These are phyloP conservation scores for Leishmania braziliensis DNA, from an alignment of 208 protist genomes.

Conservation along the genomic window DNA sequence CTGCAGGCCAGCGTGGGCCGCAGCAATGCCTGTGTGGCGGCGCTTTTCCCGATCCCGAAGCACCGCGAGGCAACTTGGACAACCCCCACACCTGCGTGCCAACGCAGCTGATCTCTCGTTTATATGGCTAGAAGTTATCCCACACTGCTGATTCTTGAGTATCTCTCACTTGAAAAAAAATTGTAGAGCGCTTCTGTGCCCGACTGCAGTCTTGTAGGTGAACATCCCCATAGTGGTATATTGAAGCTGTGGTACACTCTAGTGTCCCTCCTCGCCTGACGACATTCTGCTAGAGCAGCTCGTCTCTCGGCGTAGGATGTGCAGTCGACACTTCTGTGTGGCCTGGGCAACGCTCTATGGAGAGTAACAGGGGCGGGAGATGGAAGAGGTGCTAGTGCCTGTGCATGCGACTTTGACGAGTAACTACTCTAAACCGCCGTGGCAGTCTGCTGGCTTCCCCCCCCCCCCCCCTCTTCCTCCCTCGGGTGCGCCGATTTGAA, in stretches of 20 bases:
- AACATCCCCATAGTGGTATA: neutral
- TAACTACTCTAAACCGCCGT: neutral
- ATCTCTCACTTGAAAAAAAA: neutral
- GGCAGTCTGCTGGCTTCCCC: neutral
- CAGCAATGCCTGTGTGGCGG: slow-evolving; percentile 34
- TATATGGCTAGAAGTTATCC: neutral
- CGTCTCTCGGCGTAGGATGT: neutral
- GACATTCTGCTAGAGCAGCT: neutral
- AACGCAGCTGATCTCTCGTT: slow-evolving; percentile 30
- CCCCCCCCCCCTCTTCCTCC: neutral
- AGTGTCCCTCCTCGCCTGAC: neutral
- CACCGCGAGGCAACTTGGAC: slow-evolving; percentile 21
- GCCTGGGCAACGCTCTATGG: neutral
- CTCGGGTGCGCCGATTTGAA: neutral
- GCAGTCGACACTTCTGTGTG: neutral
- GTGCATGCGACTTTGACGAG: neutral
- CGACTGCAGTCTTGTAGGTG: neutral
- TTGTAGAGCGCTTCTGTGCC: neutral
- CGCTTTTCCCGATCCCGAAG: slow-evolving; percentile 20
- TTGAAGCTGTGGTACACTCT: neutral
- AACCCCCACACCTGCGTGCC: slow-evolving; percentile 19
- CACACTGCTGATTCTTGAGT: neutral
- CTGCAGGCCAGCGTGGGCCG: slow-evolving; percentile 19
- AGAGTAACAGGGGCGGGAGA: neutral
- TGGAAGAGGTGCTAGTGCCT: neutral